Conservation (phyloP, 2,329 filamentous ascomycete species). For the Mariannaea elegans region DNA sequence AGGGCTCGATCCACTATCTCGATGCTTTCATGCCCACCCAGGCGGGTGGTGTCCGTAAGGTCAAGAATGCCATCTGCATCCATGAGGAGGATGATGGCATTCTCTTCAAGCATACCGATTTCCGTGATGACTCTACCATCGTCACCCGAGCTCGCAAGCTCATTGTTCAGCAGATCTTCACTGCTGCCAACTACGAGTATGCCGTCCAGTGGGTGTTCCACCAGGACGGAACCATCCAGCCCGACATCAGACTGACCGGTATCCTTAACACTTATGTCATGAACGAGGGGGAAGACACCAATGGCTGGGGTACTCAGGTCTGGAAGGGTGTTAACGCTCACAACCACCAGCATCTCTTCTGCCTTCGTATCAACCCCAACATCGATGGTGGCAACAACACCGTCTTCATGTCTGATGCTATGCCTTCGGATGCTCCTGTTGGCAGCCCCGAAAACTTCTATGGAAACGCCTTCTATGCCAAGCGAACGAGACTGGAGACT, state of each 20-base stretch:
- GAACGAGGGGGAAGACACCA: conserved; percentile 79
- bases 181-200: conserved; percentile 96
- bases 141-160: conserved; percentile 88
- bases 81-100: conserved; percentile 94
- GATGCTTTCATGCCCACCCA: conserved; percentile 86
- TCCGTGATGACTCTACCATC: conserved; percentile 86
- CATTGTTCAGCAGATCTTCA: conserved; percentile 91
- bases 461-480: conserved; percentile 89
- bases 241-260: conserved; percentile 90
- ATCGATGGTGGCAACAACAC: conserved; percentile 88
- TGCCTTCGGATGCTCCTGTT: conserved; percentile 74
- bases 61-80: conserved; percentile 95
- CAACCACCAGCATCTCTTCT: conserved; percentile 97
- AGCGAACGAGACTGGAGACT: conserved; percentile 81
- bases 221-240: conserved; percentile 90
- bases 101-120: conserved; percentile 93
- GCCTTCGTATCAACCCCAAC: conserved; percentile 85
- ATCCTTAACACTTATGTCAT: conserved; percentile 93
- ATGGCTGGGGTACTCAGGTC: conserved; percentile 91
- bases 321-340: conserved; percentile 86
- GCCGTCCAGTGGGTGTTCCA: conserved; percentile 77
- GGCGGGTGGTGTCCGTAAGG: conserved; percentile 76
- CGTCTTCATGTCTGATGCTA: conserved; percentile 83
- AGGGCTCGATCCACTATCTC: conserved; percentile 90
- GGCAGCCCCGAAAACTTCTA: conserved; percentile 86